Evolutionary conservation across 2,329 filamentous ascomycete species (phyloP).

Genomic region (Leptographium radiaticola): DNA sequence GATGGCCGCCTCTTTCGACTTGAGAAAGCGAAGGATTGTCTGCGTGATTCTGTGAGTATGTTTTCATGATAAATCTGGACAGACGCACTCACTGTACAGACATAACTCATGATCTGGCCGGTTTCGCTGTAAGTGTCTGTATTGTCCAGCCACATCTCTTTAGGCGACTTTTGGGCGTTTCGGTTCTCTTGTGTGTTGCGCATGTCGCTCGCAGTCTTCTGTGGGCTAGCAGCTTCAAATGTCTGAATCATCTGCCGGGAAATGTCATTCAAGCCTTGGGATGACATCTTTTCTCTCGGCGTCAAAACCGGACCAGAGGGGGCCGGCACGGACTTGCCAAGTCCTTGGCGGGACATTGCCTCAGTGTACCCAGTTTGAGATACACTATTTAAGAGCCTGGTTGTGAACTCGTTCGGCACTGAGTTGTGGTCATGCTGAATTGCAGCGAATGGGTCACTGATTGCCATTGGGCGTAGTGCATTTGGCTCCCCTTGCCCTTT

Average conservation of each 20-base stretch:
- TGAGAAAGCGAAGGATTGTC: slow-evolving; percentile 10
- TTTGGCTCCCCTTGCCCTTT: neutral
- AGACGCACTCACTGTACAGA: slow-evolving; percentile 8
- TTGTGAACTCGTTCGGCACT: slow-evolving; percentile 4
- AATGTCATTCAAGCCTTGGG: neutral
- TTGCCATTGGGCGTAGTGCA: neutral
- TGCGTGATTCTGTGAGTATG: neutral
- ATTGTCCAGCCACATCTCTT: slow-evolving; percentile 7
- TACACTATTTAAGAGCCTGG: slow-evolving; percentile 4
- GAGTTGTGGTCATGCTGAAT: neutral
- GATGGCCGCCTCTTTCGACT: slow-evolving; percentile 11
- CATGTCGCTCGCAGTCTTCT: neutral
- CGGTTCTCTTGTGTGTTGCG: neutral
- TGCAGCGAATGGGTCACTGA: slow-evolving; percentile 6
- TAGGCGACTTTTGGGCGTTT: slow-evolving; percentile 1
- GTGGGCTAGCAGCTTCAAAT: neutral
- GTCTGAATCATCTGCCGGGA: slow-evolving; percentile 8
- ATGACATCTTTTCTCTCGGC: neutral
- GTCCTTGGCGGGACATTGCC: too few species aligned
- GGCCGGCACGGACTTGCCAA: neutral
- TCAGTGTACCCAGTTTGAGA: neutral
- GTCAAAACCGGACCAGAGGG: neutral
- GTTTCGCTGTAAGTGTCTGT: slow-evolving; percentile 9
- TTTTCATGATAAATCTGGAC: too few species aligned
- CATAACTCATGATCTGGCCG: slow-evolving; percentile 10